A percentile compares a stretch with the other conserved stretches of the same genome.
phyloP scores from a whole-genome alignment of 2,329 filamentous ascomycete genomes.

The Conoideocrella luteorostrata region DNA sequence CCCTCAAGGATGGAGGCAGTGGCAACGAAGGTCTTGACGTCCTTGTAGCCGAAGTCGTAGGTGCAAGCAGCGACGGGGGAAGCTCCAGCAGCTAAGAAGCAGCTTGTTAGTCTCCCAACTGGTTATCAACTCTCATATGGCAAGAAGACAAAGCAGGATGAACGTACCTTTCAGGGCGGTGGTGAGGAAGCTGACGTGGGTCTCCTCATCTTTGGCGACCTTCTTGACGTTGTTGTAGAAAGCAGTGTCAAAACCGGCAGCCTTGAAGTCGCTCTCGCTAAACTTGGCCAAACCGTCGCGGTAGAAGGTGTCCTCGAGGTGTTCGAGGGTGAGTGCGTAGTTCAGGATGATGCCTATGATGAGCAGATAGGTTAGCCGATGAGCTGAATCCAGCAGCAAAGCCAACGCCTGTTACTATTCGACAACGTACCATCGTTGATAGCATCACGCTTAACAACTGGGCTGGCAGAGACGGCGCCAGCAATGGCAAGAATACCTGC shows the following conservation, averaged over 20 bases:
- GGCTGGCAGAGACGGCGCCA: constrained; percentile 11
- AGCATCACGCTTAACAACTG: constrained; percentile 11
- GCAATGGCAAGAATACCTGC: constrained; percentile 10
- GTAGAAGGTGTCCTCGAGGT: constrained; percentile 59
- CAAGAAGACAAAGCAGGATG: neutral
- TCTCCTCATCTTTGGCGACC: constrained; percentile 47
- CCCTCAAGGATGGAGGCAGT: constrained; percentile 61
- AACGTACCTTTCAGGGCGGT: constrained; percentile 27
- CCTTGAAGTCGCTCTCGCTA: constrained; percentile 43
- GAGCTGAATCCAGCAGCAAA: too few relatives aligned
- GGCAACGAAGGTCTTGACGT: constrained; percentile 50
- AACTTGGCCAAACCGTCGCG: constrained; percentile 52
- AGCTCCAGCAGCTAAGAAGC: constrained; percentile 27
- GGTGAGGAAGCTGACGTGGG: constrained; percentile 52
- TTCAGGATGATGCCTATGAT: constrained; percentile 30
- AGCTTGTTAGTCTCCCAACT: too few relatives aligned
- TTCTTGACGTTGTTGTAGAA: constrained; percentile 54
- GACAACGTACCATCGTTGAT: constrained; percentile 13
- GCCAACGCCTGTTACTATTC: too few relatives aligned
- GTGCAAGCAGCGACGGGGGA: constrained; percentile 46
- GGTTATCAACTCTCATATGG: too few relatives aligned
- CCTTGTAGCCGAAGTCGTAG: constrained; percentile 55
- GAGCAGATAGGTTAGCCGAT: neutral
- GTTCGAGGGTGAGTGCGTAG: constrained; percentile 45
- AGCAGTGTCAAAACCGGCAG: constrained; percentile 40